Evolutionary conservation across 495 filamentous ascomycete genomes (phyloP).

Genomic region (Lasiosphaeria hispida): DNA sequence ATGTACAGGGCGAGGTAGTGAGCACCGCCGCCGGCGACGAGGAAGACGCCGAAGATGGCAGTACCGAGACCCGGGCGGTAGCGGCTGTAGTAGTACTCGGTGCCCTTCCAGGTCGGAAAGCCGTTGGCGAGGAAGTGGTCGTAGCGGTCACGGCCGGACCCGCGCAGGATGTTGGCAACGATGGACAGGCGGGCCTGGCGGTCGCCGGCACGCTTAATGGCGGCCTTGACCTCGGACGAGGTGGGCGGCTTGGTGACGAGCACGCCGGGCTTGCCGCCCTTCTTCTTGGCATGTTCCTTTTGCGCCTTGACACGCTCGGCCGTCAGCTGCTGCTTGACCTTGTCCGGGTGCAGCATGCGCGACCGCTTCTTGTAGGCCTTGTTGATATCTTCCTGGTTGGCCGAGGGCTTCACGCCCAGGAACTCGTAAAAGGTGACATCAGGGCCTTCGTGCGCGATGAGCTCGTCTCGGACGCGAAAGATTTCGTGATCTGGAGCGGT

Average conservation of each 20-base stretch:
- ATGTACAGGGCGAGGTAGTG: constrained; percentile 84
- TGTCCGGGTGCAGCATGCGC: constrained; percentile 83
- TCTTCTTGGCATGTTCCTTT: constrained; percentile 51
- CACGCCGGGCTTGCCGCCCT: constrained; percentile 57
- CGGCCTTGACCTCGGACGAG: constrained; percentile 66
- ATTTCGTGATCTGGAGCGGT: constrained; percentile 81
- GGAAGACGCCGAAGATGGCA: constrained; percentile 78
- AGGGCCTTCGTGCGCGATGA: constrained; percentile 69
- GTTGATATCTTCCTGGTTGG: constrained; percentile 83
- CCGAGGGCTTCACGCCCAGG: constrained; percentile 67
- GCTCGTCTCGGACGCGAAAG: constrained; percentile 87
- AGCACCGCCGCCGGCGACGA: constrained; percentile 76
- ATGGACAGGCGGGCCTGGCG: constrained; percentile 79
- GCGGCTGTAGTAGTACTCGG: constrained; percentile 94
- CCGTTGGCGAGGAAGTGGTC: constrained; percentile 93
- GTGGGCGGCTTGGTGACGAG: constrained; percentile 70
- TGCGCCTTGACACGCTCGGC: constrained; percentile 63
- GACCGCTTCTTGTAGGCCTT: constrained; percentile 91
- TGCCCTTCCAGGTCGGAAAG: constrained; percentile 94
- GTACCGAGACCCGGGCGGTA: constrained; percentile 86
- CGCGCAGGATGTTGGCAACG: constrained; percentile 80
- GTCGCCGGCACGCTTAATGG: constrained; percentile 72
- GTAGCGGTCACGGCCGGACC: constrained; percentile 77
- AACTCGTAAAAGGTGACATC: constrained; percentile 95
- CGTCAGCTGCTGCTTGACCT: constrained; percentile 79